Evolutionary conservation across 228 moss, liverwort and hornwort species (phyloP).

Genomic region (Sphagnum fallax): DNA sequence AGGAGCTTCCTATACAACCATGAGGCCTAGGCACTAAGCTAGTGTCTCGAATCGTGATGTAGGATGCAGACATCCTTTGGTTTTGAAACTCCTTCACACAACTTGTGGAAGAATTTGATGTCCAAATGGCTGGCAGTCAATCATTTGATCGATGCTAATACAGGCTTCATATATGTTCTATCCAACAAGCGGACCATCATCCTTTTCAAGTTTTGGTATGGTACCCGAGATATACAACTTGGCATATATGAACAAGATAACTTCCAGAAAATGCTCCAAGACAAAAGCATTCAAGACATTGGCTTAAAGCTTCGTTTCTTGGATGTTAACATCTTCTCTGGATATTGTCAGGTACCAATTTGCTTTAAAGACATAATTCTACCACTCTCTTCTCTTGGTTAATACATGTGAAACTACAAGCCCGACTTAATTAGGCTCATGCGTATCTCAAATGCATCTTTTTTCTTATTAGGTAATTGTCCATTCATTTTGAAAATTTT

Average conservation of each 20-base stretch:
- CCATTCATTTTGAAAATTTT: too few species aligned
- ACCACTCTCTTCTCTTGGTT: too few species aligned
- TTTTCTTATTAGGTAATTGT: too few species aligned
- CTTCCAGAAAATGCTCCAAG: constrained; percentile 37
- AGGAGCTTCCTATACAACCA: not conserved
- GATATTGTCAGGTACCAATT: constrained; percentile 61
- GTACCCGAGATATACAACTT: constrained; percentile 21
- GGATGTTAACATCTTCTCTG: constrained; percentile 55
- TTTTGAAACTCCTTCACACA: constrained; percentile 63
- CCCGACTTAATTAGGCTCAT: too few species aligned
- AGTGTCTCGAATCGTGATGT: not conserved
- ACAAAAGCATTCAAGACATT: constrained; percentile 10
- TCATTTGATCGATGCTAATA: constrained; percentile 59
- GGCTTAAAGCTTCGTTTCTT: constrained; percentile 46
- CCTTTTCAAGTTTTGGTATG: constrained; percentile 73
- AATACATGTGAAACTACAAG: too few species aligned
- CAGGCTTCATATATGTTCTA: constrained; percentile 62
- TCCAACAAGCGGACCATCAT: constrained; percentile 57
- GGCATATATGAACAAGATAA: constrained; percentile 57
- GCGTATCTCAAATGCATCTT: too few species aligned
- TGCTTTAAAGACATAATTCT: too few species aligned
- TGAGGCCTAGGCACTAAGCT: not conserved
- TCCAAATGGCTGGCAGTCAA: constrained; percentile 92
- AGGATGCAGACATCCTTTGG: constrained; percentile 96
- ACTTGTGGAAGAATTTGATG: constrained; percentile 32